Percentiles rank a stretch among this genome's conserved stretches.
Evolutionary conservation across 1,139 yeast species (phyloP).

Genomic region (Kurtzmaniella quercitrusa): DNA sequence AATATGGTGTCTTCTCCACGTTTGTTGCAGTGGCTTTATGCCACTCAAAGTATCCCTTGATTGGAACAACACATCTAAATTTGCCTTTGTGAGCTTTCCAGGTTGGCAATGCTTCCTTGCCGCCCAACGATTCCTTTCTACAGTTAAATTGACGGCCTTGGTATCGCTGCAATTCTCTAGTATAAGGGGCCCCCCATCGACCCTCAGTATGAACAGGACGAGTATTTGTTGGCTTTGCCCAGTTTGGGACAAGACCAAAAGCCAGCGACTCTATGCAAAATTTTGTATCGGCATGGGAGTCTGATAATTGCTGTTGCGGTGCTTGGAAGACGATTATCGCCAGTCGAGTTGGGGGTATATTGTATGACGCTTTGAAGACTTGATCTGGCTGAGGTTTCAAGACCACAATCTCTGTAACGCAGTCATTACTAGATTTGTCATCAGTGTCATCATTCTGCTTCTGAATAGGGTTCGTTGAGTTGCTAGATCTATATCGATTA

Average conservation of each 20-base stretch:
- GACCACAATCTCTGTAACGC: constrained; percentile 10
- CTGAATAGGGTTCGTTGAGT: constrained; percentile 3
- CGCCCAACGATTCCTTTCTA: constrained; percentile 50
- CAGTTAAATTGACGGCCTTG: constrained; percentile 55
- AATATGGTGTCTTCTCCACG: constrained; percentile 56
- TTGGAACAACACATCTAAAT: constrained; percentile 66
- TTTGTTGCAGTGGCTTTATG: constrained; percentile 20
- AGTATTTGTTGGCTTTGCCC: constrained; percentile 37
- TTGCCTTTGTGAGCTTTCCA: constrained; percentile 47
- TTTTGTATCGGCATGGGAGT: constrained; percentile 9
- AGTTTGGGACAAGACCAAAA: constrained; percentile 40
- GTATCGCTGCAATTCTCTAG: constrained; percentile 28
- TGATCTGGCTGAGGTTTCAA: constrained; percentile 5
- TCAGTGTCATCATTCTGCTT: constrained; percentile 1
- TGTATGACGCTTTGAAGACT: constrained; percentile 26
- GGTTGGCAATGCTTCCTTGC: constrained; percentile 27
- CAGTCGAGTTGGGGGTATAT: constrained; percentile 39
- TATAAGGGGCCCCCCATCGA: constrained; percentile 18
- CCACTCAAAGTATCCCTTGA: constrained; percentile 91
- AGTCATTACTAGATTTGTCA: constrained; percentile 1
- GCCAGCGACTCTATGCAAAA: constrained; percentile 36
- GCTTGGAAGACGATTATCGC: constrained; percentile 30
- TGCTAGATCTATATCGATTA: constrained; percentile 1
- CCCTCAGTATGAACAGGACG: constrained; percentile 19
- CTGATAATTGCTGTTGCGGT: constrained; percentile 7